Evolutionary conservation across 2,329 filamentous ascomycete genomes (phyloP), one percentile per base, ranked within the genome.

Genomic region (Dactylellina leptospora): DNA sequence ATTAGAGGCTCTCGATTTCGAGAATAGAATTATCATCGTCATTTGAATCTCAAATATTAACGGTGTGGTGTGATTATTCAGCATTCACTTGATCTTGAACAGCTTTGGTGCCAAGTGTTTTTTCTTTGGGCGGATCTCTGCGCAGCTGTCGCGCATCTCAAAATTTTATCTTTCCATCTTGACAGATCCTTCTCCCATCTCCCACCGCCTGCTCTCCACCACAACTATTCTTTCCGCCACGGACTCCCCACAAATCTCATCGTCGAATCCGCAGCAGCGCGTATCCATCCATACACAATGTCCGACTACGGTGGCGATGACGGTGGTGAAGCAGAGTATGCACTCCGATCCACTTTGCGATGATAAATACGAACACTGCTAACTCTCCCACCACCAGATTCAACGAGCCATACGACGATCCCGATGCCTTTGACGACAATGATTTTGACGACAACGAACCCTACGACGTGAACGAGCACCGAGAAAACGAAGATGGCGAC

Each of bases 281-380:
- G 22, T 8, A 27, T 38, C 36, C 1, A 58, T 48, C 23, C 5
- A 47, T 60, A 23, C 36, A 66, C 25, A 27, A 91, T 92, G 89
- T 92, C 89, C 81, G 89, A 91, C 81, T 88, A 88, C 81, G 88
- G 87, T 76, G 86, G 88, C 77, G 86, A 89, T 76, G 86, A 87
- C 78, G 83, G 82, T 75, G 85, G 83, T 76, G 85, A 83, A 28
- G 58, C 66, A 76, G 84, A 59, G 75, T 54, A 73, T 50, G 74
- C 71, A 30, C 44, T 16, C 16, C 33, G 27, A 28, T 38, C 38
- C 36, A 38, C 25, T 13, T 33, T 44, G 61, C 48, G 25, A 75
- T 71, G 6, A 38, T 42, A 4, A 68, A 72, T 51, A 74, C 25
- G 16, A 33, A n/a, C 40, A 74, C 54, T 77, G 4, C 13, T 40